Base-by-base conservation (phyloP, 2,329 filamentous ascomycete genomes). In the Ampelomyces quisqualis region DNA sequence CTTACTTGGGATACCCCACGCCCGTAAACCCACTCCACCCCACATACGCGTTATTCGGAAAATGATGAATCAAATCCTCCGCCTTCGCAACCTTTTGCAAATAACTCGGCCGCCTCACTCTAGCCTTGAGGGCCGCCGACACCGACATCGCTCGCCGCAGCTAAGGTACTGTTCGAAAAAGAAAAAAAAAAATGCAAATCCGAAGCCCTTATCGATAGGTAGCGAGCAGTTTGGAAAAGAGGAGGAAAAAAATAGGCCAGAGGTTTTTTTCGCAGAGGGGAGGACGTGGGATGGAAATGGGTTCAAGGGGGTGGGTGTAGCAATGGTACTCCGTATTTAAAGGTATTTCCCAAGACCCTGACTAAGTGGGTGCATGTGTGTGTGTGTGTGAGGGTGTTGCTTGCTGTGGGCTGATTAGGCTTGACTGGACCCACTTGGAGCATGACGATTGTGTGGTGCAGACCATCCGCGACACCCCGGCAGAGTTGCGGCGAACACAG, bases 11-110 rank as follows among this genome's bases (percentile, higher is more conserved):
- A 72, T 93, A 93, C 45, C 88, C 88, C 38, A 94, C 88, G 58
- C 88, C 89, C 9, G 89, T 95, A 71, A 95, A 95, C 7, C 89
- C 89, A 51, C 84, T 89, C 89, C 89, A 95, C 60, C 89, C 90
- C 58, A 95, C 81, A 69, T 93, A 93, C n/a, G 86, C 72, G 63
- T 84, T 84, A 75, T 93, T 81, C 51, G 89, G 89, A 60, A 95
- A 95, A 55, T 87, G 78, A 50, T 86, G 77, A 45, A 95, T 77
- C 51, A 94, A 70, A 66, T 94, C 88, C 68, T 93, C 81, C 24
- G 89, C 81, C 58, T 82, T 82, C 57, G 84, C 82, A 44, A 95
- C 75, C 77, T 91, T 94, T 60, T 82, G 84, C 41, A 94, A 77
- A 70, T 91, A 83, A 28, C 85, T 86, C 15, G 88, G 84, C 52